Conservation (phyloP, 345 rosid genomes). For the Eucalyptus erythrocorys region DNA sequence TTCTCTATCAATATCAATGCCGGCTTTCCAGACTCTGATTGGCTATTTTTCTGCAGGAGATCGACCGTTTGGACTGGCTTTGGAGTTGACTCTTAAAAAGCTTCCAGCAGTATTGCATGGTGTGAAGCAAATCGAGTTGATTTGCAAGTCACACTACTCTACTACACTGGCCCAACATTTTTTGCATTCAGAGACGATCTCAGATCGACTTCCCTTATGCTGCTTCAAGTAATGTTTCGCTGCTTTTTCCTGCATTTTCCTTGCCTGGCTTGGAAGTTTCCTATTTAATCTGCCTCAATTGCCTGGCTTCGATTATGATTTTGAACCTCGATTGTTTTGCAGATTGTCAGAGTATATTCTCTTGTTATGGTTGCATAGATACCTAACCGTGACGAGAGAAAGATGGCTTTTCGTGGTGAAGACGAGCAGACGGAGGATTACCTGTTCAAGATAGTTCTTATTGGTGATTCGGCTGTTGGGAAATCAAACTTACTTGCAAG, state of each 20-base stretch:
- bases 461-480: constrained; percentile 98
- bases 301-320: not conserved
- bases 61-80: not conserved
- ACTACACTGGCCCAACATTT: not conserved
- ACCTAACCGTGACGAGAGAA: constrained; percentile 5
- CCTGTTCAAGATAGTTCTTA: constrained; percentile 85
- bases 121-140: not conserved
- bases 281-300: not conserved
- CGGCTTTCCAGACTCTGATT: not conserved
- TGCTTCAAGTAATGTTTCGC: not conserved
- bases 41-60: not conserved
- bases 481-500: constrained; percentile 97
- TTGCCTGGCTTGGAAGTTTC: not conserved
- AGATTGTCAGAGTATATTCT: not conserved
- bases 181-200: not conserved
- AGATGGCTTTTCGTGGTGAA: constrained; percentile 70
- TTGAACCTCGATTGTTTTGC: not conserved
- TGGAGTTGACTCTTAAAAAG: not conserved
- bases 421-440: constrained; percentile 85
- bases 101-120: not conserved
- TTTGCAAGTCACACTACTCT: not conserved
- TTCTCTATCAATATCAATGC: not conserved
- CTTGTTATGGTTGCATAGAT: not conserved
- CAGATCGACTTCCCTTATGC: not conserved
- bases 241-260: not conserved